Base-by-base conservation (phyloP, 2,329 filamentous ascomycete species). In the Thielaviopsis populi region DNA sequence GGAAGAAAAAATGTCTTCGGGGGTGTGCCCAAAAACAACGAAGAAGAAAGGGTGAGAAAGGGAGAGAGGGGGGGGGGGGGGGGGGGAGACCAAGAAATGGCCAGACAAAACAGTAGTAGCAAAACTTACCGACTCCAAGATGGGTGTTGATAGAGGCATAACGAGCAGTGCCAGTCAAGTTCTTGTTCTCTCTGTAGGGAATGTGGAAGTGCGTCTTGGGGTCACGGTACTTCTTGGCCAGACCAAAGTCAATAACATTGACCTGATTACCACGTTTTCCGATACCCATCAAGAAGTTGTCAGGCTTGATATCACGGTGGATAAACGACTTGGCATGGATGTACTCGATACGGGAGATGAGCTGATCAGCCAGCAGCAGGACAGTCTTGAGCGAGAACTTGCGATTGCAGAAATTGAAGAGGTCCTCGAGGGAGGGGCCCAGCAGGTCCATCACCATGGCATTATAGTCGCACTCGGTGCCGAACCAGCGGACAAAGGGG, bases 331-430 rank as follows among this genome's bases (percentile, higher is more conserved):
- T 97, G 80, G 94, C 94, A 76, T 99, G 94, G 71, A 99, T 99
- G 79, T 97, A 97, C 78, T 99, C 94, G 76, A 99, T 96, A 71
- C 94, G 91, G 69, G 92, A 97, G 75, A 99, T 97, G 75, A 96
- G 86, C 79, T 99, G 94, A 72, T 99, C 94, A 73, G 94, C 94
- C 60, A 99, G 84, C 30, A 99, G 84, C 53, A 99, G 83, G 33
- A 99, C 94, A 0, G 94, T 99, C 87, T 99, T 99, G 70, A 99
- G 79, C 13, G 94, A 96, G 80, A 97, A 99, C 76, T 97, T 97
- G 76, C 94, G 88, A 85, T 97, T 97, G 85, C 94, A 99, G 77
- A 97, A 97, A 84, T 99, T 97, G 89, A 99, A 99, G 41, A 99
- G 83, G 74, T 99, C 94, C 78, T 99, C 94, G 76, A 99, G 79